Conservation (phyloP, 2,329 filamentous ascomycete genomes). For the Colletotrichum sp. region DNA sequence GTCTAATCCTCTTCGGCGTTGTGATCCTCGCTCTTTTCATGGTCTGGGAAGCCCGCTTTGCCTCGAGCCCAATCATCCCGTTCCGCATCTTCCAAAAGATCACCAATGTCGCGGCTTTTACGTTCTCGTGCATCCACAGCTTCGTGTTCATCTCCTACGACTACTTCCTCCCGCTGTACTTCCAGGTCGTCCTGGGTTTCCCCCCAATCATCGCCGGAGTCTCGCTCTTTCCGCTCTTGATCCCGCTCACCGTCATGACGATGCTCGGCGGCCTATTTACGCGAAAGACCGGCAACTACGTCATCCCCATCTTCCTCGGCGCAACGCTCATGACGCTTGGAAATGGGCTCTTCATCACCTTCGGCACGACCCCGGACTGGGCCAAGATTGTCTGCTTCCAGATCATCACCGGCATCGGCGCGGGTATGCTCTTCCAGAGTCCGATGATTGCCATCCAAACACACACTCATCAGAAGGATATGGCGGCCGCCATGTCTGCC, state of each 20-base stretch:
- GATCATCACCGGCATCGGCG: constrained; percentile 51
- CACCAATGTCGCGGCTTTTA: constrained; percentile 56
- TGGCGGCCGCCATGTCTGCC: constrained; percentile 59
- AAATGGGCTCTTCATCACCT: constrained; percentile 59
- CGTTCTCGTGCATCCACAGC: constrained; percentile 32
- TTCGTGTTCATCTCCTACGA: constrained; percentile 60
- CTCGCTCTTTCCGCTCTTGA: constrained; percentile 56
- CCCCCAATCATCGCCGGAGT: constrained; percentile 54
- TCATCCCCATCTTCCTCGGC: constrained; percentile 59
- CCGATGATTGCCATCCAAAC: constrained; percentile 61
- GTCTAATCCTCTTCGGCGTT: constrained; percentile 55
- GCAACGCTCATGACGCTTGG: constrained; percentile 62
- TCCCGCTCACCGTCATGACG: constrained; percentile 23
- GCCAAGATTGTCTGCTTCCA: constrained; percentile 54
- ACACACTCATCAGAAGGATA: constrained; percentile 52
- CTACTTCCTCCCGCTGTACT: constrained; percentile 67
- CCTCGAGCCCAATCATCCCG: constrained; percentile 63
- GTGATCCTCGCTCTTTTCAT: constrained; percentile 48
- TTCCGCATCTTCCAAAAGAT: constrained; percentile 52
- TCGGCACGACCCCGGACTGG: constrained; percentile 55
- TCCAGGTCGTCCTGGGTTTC: constrained; percentile 60
- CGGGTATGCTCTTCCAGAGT: constrained; percentile 59
- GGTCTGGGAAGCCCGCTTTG: constrained; percentile 58
- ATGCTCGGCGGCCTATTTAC: constrained; percentile 46
- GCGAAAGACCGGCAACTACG: constrained; percentile 68